Base-by-base conservation (phyloP, 768 basidiomycete genomes). In the Scleroderma bovista region DNA sequence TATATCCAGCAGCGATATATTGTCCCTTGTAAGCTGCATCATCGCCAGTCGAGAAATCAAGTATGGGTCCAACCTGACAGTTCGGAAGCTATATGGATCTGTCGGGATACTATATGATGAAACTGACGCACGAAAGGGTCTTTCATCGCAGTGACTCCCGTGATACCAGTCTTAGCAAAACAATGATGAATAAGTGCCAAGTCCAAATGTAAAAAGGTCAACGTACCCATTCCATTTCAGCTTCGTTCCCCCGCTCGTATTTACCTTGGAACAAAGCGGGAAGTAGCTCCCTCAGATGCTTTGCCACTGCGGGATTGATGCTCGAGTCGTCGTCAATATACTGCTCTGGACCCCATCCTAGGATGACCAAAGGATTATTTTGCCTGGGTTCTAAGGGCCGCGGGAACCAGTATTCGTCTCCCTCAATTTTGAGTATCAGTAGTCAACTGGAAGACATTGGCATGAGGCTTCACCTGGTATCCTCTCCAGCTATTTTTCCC, bases 201-300 rank as follows among this genome's bases (percentile, higher is more conserved):
- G 26, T 29, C 4, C 5, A 29, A 5, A 29, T 29, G 9, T 9
- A 10, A n/a, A 37, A 29, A n/a, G n/a, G n/a, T n/a, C 9, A 67
- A 77, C 42, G 38, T 44, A 87, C 88, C 89, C 91, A 93, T 74
- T 92, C 87, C 76, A 82, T 80, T 62, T 88, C 86, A 6, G 81
- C 80, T 46, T 78, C 72, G n/a, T 51, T 58, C 26, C 5, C 9
- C 9, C 26, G 26, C 9, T 29, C 26, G 9, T 29, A 29, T 29
- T 29, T 29, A 29, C 26, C 26, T 5, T 29, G 4, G 9, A 29
- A 87, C 6, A 81, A 60, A 0, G 59, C 60, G 0, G 84, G 82
- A 11, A 91, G 63, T 60, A 86, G 88, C 3, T 58, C 64, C n/a
- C 80, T 70, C 53, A 92, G 65, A 3, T 67, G 67, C 33, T 61